Evolutionary conservation across 441 rosid genomes (phyloP), one percentile per base, ranked within the genome.

Genomic region (California macrophylla): DNA sequence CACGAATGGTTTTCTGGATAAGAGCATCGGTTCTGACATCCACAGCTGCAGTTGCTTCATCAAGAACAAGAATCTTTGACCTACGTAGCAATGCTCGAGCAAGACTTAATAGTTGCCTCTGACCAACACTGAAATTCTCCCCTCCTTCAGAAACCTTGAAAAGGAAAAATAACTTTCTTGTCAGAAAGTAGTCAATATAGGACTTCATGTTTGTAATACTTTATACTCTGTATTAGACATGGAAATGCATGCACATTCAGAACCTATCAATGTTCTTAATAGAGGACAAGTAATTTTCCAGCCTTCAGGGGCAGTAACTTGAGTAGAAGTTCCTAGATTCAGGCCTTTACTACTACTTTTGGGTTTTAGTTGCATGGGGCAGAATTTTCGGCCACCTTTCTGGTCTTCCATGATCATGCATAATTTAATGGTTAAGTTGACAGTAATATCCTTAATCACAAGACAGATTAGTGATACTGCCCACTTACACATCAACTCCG

Each of bases 41-140:
- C 63, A 93, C 98, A 56, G 98, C 96, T 25, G 97, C 97, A 75
- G 98, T 93, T 70, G 98, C 98, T 84, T 93, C 98, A 76, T 93
- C 98, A 38, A 93, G 98, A 50, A 93, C 93, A 73, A 93, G 98
- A 77, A 93, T 90, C 89, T 93, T 90, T 12, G 98, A 87, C 78
- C 97, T 84, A 66, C 97, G 87, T 71, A 93, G 76, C 73, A 90
- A 77, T 52, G 98, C 98, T 66, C 98, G 92, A 58, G 98, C 87
- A 80, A 93, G 98, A 83, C 98, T 90, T 69, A 93, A 61, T 69
- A 93, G 78, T 74, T 93, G 98, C 82, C 98, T 85, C 81, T 90
- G 98, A 45, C 97, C 98, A 7, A 89, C 98, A 63, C 98, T 93
- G 77, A 93, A 93, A 73, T 93, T 93, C 76, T 90, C 98, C 71